Evolutionary conservation across 306 rosid genomes (phyloP).

Genomic region (Glycine soja): DNA sequence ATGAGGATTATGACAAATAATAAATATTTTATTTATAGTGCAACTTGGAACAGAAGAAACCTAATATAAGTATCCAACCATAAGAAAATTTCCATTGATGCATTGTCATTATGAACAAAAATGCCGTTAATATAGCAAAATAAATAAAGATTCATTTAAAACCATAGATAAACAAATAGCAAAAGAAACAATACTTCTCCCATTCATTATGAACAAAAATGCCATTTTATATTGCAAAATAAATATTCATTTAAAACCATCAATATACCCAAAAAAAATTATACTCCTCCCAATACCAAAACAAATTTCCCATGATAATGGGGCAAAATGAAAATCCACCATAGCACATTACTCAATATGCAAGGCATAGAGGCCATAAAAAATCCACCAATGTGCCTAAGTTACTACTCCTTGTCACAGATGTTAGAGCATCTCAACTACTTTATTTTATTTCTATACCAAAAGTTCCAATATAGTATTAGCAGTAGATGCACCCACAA

Average conservation of each 20-base stretch:
- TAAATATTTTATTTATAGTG: not conserved
- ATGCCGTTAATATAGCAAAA: conserved; percentile 2
- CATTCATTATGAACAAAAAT: conserved; percentile 15
- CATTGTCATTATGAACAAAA: conserved; percentile 14
- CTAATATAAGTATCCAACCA: not conserved
- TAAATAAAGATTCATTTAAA: not conserved
- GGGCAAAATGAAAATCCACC: conserved; percentile 33
- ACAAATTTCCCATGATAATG: conserved; percentile 6
- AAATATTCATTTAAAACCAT: not conserved
- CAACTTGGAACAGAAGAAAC: conserved; percentile 10
- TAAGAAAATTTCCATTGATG: not conserved
- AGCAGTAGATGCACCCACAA: conserved; percentile 1
- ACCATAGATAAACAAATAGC: not conserved
- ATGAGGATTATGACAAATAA: not conserved
- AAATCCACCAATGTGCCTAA: conserved; percentile 12
- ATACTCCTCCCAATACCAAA: not conserved
- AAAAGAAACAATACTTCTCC: not conserved
- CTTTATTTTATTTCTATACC: conserved; percentile 31
- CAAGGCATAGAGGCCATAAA: not conserved
- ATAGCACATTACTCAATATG: not conserved
- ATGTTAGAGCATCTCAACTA: conserved; percentile 27
- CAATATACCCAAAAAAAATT: not conserved
- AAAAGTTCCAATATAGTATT: conserved; percentile 20
- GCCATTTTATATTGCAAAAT: conserved; percentile 11
- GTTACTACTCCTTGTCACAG: conserved; percentile 33